Conservation (phyloP, 2,329 filamentous ascomycete species). For the Ceratocystis alfenasii region DNA sequence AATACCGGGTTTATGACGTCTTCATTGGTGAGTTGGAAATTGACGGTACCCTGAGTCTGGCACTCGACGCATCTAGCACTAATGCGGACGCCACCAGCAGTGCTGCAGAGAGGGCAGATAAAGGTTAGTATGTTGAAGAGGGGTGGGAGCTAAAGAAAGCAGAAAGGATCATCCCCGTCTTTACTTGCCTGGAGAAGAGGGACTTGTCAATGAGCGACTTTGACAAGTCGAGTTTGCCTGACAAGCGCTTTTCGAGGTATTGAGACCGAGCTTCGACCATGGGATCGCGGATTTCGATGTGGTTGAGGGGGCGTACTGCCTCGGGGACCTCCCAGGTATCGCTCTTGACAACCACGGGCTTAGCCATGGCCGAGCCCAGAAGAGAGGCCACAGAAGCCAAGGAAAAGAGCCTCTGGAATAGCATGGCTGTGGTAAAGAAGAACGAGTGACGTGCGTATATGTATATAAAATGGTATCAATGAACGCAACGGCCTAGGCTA, state of each 20-base stretch:
- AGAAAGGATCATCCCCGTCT: neutral
- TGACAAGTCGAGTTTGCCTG: slow-evolving; percentile 21
- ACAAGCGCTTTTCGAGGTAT: slow-evolving; percentile 24
- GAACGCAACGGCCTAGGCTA: neutral
- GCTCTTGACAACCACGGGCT: slow-evolving; percentile 8
- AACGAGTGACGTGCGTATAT: neutral
- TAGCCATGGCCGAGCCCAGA: slow-evolving; percentile 16
- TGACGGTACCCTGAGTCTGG: slow-evolving; percentile 39
- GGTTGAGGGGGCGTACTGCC: slow-evolving; percentile 19
- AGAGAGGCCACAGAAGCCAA: slow-evolving; percentile 8
- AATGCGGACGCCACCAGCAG: slow-evolving; percentile 24
- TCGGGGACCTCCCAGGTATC: slow-evolving; percentile 16
- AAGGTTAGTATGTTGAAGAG: neutral
- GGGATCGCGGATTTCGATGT: slow-evolving; percentile 19
- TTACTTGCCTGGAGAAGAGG: slow-evolving; percentile 6
- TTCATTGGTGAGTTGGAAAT: slow-evolving; percentile 34
- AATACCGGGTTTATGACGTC: slow-evolving; percentile 33
- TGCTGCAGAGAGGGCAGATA: slow-evolving; percentile 16
- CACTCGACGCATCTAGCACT: slow-evolving; percentile 36
- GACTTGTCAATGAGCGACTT: neutral
- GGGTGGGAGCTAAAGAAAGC: neutral
- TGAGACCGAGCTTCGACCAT: slow-evolving; percentile 21
- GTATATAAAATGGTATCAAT: neutral
- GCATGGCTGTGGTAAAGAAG: neutral
- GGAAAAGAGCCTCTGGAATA: slow-evolving; percentile 4